Evolutionary conservation across 2,329 filamentous ascomycete genomes (phyloP).

Genomic region (Epichloe uncinata): DNA sequence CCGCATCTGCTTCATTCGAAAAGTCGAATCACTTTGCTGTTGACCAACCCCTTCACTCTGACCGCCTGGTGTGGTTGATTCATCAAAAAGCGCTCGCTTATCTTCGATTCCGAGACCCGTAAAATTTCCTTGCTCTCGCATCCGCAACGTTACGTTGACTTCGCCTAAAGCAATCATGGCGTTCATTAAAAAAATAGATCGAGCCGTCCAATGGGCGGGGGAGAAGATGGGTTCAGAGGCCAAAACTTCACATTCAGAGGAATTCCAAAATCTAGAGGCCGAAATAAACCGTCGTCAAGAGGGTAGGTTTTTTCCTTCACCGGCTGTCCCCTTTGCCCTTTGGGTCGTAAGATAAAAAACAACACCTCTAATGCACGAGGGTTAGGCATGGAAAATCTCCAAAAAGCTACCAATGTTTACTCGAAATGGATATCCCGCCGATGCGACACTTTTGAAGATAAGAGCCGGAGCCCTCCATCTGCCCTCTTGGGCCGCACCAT

Average conservation of each 20-base stretch:
- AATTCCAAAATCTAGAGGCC: conserved; percentile 79
- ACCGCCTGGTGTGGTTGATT: neutral
- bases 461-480: conserved; percentile 72
- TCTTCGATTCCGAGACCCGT: neutral
- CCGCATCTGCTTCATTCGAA: neutral
- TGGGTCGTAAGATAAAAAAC: neutral
- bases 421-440: conserved; percentile 79
- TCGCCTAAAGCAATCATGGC: conserved; percentile 28
- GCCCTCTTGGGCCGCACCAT: conserved; percentile 73
- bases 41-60: neutral
- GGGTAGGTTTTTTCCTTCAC: conserved; percentile 38
- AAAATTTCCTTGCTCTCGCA: neutral
- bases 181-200: conserved; percentile 75
- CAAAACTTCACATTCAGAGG: conserved; percentile 75
- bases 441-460: conserved; percentile 66
- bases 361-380: neutral
- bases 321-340: neutral
- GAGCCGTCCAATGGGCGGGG: conserved; percentile 94
- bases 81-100: neutral
- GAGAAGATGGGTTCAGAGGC: conserved; percentile 90
- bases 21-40: neutral
- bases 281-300: conserved; percentile 87
- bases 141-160: neutral
- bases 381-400: conserved; percentile 77
- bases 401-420: conserved; percentile 74